phyloP scores from a whole-genome alignment of 2,329 filamentous ascomycete species.

The Pestalotiopsis sp. region DNA sequence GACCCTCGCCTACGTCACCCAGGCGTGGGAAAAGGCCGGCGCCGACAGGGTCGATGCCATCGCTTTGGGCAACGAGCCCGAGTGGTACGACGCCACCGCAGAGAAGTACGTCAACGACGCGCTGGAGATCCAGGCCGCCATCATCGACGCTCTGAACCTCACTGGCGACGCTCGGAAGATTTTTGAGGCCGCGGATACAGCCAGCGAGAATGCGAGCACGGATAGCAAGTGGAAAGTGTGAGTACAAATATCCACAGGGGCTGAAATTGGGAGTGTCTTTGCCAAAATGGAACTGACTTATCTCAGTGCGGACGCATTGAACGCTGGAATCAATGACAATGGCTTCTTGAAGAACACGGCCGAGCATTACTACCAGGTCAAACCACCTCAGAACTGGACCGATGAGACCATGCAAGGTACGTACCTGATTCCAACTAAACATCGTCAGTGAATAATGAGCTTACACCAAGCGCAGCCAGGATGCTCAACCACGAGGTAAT shows the following conservation, averaged over 20 bases:
- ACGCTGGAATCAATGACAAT: slow-evolving; percentile 14
- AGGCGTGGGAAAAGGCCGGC: slow-evolving; percentile 5
- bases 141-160: slow-evolving; percentile 15
- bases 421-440: neutral
- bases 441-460: neutral
- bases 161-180: slow-evolving; percentile 12
- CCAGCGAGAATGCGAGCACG: neutral
- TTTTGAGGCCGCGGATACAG: slow-evolving; percentile 12
- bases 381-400: neutral
- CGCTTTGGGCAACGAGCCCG: slow-evolving; percentile 18
- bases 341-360: slow-evolving; percentile 7
- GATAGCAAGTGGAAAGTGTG: slow-evolving; percentile 6
- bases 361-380: slow-evolving; percentile 18
- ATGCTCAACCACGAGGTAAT: slow-evolving; percentile 16
- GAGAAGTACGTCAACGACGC: slow-evolving; percentile 13
- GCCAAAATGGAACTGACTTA: neutral
- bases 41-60: slow-evolving; percentile 10
- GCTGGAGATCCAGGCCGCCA: neutral
- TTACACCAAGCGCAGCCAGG: neutral
- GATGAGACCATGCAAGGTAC: slow-evolving; percentile 13
- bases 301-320: slow-evolving; percentile 6
- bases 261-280: neutral
- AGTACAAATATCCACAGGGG: neutral
- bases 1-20: slow-evolving; percentile 13
- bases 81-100: slow-evolving; percentile 11